Conservation (phyloP, 768 basidiomycete genomes). For the Austroboletus eburneus region DNA sequence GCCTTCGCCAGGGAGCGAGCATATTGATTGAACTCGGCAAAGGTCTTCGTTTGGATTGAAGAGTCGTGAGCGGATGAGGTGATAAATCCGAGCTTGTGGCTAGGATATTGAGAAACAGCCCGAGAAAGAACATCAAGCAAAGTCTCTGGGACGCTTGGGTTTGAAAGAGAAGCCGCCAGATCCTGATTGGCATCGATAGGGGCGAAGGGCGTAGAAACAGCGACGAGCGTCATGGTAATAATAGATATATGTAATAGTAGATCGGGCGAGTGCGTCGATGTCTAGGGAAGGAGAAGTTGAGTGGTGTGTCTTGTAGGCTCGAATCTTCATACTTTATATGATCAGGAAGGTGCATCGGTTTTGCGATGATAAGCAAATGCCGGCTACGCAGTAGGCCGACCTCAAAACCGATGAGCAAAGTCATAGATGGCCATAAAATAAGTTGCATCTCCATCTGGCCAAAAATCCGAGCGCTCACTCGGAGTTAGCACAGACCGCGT, state of each 20-base stretch:
- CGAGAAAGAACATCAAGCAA: constrained; percentile 21
- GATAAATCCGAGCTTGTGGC: constrained; percentile 24
- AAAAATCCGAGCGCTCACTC: too few relatives aligned
- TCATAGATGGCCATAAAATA: too few relatives aligned
- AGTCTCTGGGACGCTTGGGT: constrained; percentile 10
- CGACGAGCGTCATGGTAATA: constrained; percentile 17
- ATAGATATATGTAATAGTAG: background rate
- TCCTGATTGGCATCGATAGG: too few relatives aligned
- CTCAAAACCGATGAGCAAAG: too few relatives aligned
- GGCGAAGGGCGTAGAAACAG: too few relatives aligned
- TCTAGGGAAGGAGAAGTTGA: constrained; percentile 3
- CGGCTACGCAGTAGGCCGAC: too few relatives aligned
- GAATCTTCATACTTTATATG: too few relatives aligned
- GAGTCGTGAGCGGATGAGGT: constrained; percentile 29
- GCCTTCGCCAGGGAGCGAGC: constrained; percentile 21
- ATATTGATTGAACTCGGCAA: constrained; percentile 15
- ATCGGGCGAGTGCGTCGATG: background rate
- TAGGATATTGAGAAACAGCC: constrained; percentile 20
- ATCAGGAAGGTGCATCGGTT: too few relatives aligned
- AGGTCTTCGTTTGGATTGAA: constrained; percentile 25
- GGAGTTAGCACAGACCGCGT: too few relatives aligned
- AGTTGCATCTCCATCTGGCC: too few relatives aligned
- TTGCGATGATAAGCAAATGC: too few relatives aligned
- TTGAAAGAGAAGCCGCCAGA: too few relatives aligned
- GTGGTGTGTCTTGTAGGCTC: background rate